These are phyloP conservation scores for Aphanomyces invadans DNA, from an alignment of 352 stramenopile genomes.

Conservation along the genomic window DNA sequence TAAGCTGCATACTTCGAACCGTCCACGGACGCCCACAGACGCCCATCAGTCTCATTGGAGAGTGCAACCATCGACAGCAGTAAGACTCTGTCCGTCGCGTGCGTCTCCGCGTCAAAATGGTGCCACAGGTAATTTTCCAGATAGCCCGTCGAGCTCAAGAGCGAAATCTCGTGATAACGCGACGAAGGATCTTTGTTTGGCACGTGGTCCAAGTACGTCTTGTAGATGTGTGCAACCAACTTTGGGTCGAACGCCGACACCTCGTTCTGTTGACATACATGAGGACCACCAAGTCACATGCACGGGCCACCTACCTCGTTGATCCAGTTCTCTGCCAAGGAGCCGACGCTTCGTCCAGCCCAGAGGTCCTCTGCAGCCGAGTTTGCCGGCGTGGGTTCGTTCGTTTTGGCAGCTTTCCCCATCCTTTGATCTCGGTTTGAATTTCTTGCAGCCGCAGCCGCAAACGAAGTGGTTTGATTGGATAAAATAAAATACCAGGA, in stretches of 20 bases:
- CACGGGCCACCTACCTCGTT: background rate
- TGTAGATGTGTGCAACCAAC: conserved; percentile 35
- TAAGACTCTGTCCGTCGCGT: conserved; percentile 27
- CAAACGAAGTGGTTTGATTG: background rate
- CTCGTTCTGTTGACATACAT: background rate
- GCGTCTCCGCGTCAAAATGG: conserved; percentile 25
- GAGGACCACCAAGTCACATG: background rate
- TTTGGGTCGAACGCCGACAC: conserved; percentile 2
- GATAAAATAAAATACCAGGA: too few relatives aligned
- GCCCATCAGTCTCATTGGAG: conserved; percentile 25
- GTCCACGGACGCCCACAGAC: conserved; percentile 1
- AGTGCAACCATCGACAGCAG: conserved; percentile 26
- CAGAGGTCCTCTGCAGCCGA: background rate
- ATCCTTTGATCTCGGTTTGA: background rate
- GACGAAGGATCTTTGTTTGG: conserved; percentile 27
- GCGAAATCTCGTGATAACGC: background rate
- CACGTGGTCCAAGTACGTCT: conserved; percentile 27
- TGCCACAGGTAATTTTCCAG: conserved; percentile 53
- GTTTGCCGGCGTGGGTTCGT: background rate
- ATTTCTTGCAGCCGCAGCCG: background rate
- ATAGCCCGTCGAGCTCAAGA: conserved; percentile 32
- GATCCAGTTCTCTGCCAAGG: background rate
- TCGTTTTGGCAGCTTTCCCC: background rate
- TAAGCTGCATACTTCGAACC: conserved; percentile 10
- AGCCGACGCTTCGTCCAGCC: background rate